Conservation (phyloP, 23 red algal species). For the Gracilariopsis chorda region DNA sequence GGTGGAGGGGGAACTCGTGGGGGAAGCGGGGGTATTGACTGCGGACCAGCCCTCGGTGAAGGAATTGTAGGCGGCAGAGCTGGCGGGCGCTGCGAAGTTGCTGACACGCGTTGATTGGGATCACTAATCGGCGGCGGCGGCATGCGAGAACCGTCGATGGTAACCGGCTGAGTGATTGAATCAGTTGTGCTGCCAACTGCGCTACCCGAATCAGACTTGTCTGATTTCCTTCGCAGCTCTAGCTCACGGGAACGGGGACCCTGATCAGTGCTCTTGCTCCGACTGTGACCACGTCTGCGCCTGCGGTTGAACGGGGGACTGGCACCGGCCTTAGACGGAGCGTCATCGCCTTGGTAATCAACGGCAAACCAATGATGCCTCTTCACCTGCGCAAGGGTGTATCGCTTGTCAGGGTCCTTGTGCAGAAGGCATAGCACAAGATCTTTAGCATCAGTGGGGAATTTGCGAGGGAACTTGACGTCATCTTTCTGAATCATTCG, state of each 20-base stretch:
- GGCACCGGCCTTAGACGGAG: conserved; percentile 18
- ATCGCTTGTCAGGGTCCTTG: conserved; percentile 74
- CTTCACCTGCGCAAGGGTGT: conserved; percentile 60
- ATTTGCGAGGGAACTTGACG: conserved; percentile 63
- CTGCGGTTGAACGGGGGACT: conserved; percentile 34
- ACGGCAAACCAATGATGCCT: conserved; percentile 66
- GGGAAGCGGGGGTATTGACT: not conserved
- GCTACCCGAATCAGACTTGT: conserved; percentile 9
- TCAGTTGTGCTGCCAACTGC: not conserved
- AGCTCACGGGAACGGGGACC: conserved; percentile 28
- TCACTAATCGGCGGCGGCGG: not conserved
- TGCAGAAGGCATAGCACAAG: conserved; percentile 58
- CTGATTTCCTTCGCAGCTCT: conserved; percentile 18
- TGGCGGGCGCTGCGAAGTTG: conserved; percentile 30
- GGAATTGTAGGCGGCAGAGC: conserved; percentile 17
- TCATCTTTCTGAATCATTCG: conserved; percentile 54
- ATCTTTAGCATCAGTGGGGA: conserved; percentile 62
- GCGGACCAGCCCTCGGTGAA: not conserved
- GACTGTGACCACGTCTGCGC: conserved; percentile 26
- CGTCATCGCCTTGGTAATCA: conserved; percentile 62
- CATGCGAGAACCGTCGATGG: not conserved
- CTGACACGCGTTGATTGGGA: not conserved
- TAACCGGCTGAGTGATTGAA: not conserved
- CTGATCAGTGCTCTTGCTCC: conserved; percentile 50
- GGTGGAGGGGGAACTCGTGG: conserved; percentile 33